A percentile compares a stretch with the other conserved stretches of the same genome.
Conservation (phyloP, 2,329 filamentous ascomycete species). For the Aureobasidium uvarum region DNA sequence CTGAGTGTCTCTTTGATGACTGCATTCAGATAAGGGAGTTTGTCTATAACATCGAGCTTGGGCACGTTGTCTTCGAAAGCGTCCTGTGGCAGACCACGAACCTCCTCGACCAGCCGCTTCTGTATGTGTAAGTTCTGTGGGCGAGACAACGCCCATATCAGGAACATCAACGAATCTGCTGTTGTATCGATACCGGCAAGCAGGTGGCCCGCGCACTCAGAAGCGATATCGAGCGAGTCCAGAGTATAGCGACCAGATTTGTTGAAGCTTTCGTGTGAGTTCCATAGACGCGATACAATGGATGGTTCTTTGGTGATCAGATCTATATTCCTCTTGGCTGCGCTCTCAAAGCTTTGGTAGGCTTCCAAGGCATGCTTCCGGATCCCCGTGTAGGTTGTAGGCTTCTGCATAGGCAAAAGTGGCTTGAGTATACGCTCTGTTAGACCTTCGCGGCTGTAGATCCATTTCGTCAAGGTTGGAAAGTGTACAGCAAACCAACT, state of each 20-base stretch:
- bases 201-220: constrained; percentile 55
- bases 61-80: constrained; percentile 34
- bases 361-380: constrained; percentile 45
- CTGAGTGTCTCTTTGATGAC: constrained; percentile 43
- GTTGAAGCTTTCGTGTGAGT: constrained; percentile 33
- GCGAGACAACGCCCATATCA: constrained; percentile 51
- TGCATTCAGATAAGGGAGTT: constrained; percentile 36
- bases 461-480: constrained; percentile 48
- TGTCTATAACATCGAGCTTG: constrained; percentile 41
- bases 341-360: constrained; percentile 36
- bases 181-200: constrained; percentile 56
- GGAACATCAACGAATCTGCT: constrained; percentile 53
- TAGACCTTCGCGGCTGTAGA: constrained; percentile 46
- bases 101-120: constrained; percentile 47
- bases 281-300: constrained; percentile 45
- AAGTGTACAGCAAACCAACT: constrained; percentile 54
- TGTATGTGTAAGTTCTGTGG: constrained; percentile 48
- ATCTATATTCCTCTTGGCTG: constrained; percentile 29
- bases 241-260: constrained; percentile 32
- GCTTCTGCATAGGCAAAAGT: constrained; percentile 52
- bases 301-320: constrained; percentile 32
- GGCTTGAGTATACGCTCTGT: constrained; percentile 41
- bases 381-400: constrained; percentile 54
- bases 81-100: constrained; percentile 31
- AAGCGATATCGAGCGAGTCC: constrained; percentile 51